Base-by-base conservation (phyloP, 306 rosid species). In the Erythrophleum fordii region DNA sequence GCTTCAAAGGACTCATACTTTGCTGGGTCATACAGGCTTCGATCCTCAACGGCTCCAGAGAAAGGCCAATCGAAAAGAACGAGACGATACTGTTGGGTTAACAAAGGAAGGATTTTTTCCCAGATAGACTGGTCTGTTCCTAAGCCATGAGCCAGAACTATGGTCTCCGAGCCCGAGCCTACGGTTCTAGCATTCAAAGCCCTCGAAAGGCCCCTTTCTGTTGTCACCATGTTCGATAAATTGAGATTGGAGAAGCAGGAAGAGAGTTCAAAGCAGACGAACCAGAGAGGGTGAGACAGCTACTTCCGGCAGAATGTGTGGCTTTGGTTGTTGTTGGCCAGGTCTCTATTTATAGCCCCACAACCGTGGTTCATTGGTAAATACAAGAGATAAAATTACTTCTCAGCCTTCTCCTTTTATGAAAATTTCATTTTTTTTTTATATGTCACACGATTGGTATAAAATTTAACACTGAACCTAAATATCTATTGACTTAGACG, bases 121-220 rank as follows among this genome's bases (percentile, higher is more conserved):
- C 99, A 95, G 10, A 95, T 64, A 18, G 98, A 90, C 75, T 95
- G 97, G 85, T 93, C 93, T 51, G 85, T 80, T 75, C 99, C 99
- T 41, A 29, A 93, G 3, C 99, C 99, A 90, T 95, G 97, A 20
- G 93, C 97, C 56, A 95, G 80, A 31, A 95, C 96, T 82, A 95
- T 82, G 8, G 83, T 71, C 64, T 90, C 89, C 1, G 3, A 60
- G 7, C 91, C 91, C 2, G 81, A 72, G 9, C 96, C 98, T 28
- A 77, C 8, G 31, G 66, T 85, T 77, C 56, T 89, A 0, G 90
- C 85, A 76, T 95, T 93, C 84, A 91, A 29, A 53, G 88, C 60
- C 3, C 80, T 16, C 11, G 87, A 82, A 31, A 91, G 73, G 8
- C 73, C 45, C 62, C 60, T 83, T 65, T 89, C 77, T 52, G 75